Evolutionary conservation across 148 eudicot genomes (phyloP).

Genomic region (Rhododendron williamsianum): DNA sequence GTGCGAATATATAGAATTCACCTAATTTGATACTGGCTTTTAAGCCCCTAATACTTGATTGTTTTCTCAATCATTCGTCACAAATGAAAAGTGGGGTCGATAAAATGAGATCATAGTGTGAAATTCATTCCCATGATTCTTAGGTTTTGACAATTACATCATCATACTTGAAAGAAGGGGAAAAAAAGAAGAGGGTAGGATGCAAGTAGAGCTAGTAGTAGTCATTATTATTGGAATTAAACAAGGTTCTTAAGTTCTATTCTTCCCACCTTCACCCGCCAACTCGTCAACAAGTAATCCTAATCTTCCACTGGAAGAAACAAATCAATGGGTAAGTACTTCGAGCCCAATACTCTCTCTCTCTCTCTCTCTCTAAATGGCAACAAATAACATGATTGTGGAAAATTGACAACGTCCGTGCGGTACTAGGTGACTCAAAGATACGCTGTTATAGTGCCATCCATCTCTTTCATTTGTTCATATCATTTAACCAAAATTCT

Average conservation of each 20-base stretch:
- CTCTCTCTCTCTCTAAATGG: not conserved
- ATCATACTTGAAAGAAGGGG: not conserved
- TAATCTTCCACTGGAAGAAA: not conserved
- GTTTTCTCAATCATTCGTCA: not conserved
- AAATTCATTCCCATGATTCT: not conserved
- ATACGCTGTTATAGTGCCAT: constrained; percentile 2
- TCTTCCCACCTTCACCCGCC: not conserved
- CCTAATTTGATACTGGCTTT: not conserved
- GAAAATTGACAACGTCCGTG: constrained; percentile 28
- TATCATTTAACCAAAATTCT: not conserved
- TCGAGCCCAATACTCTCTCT: not conserved
- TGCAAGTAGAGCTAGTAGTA: constrained; percentile 1
- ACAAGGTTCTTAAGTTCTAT: constrained; percentile 9
- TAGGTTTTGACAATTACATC: not conserved
- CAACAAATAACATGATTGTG: constrained; percentile 17
- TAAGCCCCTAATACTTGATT: not conserved
- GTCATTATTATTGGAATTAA: not conserved
- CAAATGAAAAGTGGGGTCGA: not conserved
- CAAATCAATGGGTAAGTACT: not conserved
- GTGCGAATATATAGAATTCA: not conserved
- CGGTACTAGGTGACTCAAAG: constrained; percentile 23
- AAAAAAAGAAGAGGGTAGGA: not conserved
- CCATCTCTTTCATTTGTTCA: not conserved
- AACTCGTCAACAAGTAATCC: not conserved
- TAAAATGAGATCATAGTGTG: not conserved